phyloP scores from a whole-genome alignment of 208 protist species.

The Novymonas esmeraldas region DNA sequence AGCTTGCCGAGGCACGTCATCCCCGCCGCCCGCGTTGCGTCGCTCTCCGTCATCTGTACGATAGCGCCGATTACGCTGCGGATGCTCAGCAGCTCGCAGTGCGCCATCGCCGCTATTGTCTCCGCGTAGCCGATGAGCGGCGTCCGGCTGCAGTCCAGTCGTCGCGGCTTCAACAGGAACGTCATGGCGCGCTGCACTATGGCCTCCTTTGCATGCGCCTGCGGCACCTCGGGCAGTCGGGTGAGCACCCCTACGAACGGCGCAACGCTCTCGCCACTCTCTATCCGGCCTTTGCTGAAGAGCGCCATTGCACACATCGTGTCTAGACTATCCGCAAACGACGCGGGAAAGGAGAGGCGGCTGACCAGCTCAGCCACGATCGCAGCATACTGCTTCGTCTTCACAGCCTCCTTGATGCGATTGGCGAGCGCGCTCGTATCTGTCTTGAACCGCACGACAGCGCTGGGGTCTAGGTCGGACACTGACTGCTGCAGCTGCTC shows the following conservation, averaged over 20 bases:
- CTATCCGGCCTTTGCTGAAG: conserved; percentile 69
- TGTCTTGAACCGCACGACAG: conserved; percentile 52
- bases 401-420: conserved; percentile 62
- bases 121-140: conserved; percentile 83
- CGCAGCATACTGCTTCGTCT: conserved; percentile 48
- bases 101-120: conserved; percentile 70
- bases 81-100: conserved; percentile 67
- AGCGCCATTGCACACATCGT: conserved; percentile 65
- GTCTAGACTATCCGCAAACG: conserved; percentile 63
- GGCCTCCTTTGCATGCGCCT: conserved; percentile 50
- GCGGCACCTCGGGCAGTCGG: conserved; percentile 51
- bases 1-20: conserved; percentile 88
- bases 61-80: conserved; percentile 58
- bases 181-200: conserved; percentile 74
- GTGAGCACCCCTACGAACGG: conserved; percentile 67
- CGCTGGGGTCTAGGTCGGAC: conserved; percentile 38
- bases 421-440: conserved; percentile 60
- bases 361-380: conserved; percentile 63
- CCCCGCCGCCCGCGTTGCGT: conserved; percentile 77
- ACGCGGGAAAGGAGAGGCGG: conserved; percentile 46
- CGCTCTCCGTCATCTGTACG: conserved; percentile 74
- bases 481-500: conserved; percentile 54
- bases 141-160: conserved; percentile 75
- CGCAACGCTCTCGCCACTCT: conserved; percentile 55
- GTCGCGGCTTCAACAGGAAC: conserved; percentile 68